A percentile compares a stretch with the other conserved stretches of the same genome.
phyloP scores from a whole-genome alignment of 257 asterid genomes.

The Nicotiana paniculata region DNA sequence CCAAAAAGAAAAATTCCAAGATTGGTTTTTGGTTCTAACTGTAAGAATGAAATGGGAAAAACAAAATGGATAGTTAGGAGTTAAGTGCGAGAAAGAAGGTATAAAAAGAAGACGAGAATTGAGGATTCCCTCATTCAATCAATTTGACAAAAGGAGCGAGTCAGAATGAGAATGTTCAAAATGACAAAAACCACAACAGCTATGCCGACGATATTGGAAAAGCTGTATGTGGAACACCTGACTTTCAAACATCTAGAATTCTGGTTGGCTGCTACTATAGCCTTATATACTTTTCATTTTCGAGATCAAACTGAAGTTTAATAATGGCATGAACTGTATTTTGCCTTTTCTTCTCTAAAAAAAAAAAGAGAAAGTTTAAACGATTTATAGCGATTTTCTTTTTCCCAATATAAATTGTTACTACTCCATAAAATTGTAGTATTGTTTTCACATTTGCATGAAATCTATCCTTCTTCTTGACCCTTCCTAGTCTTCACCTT shows the following conservation, averaged over 20 bases:
- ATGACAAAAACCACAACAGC: not conserved
- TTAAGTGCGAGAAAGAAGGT: not conserved
- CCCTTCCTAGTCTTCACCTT: not conserved
- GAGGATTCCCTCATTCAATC: not conserved
- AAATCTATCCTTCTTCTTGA: not conserved
- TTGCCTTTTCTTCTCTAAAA: no score
- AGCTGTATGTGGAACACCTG: not conserved
- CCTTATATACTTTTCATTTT: no score
- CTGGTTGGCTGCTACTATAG: not conserved
- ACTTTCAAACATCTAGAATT: not conserved
- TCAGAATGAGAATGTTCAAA: not conserved
- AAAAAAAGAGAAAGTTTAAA: no score
- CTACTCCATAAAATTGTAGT: no score
- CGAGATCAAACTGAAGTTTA: no score
- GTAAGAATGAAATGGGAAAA: not conserved
- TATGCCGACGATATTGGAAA: conserved; percentile 8
- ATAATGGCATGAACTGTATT: no score
- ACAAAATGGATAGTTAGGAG: not conserved
- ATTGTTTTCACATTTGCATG: no score
- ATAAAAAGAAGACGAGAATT: not conserved
- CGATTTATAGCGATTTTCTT: no score
- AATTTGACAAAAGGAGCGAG: not conserved
- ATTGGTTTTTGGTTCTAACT: not conserved
- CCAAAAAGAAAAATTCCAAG: not conserved
- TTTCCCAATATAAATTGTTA: no score